Base-by-base conservation (phyloP, 495 filamentous ascomycete species). In the Cercophora newfieldiana region DNA sequence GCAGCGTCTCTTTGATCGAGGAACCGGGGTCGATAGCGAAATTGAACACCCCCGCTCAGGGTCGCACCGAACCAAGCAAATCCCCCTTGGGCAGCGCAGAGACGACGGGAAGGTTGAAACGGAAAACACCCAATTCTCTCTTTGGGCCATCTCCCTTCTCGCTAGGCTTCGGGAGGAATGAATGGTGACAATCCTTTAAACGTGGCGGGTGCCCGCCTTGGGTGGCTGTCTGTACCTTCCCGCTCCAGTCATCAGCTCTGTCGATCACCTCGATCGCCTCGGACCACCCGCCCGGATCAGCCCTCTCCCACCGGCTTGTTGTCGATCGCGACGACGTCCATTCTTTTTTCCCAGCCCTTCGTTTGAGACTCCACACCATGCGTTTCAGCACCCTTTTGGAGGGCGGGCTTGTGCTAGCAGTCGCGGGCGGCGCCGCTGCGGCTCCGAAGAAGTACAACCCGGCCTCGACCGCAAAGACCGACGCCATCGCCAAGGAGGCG, bases 281-380 rank as follows among this genome's bases (percentile, higher is more conserved):
- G 37, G 37, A 44, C 18, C 12, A 16, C 37, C 37, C 12, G 12
- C 37, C 37, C 37, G 4, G 10, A 44, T 14, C 49, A 53, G n/a
- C 49, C 49, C n/a, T n/a, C n/a, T n/a, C n/a, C n/a, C n/a, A n/a
- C n/a, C n/a, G n/a, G n/a, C n/a, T n/a, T 8, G 49, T 53, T 53
- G 49, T 53, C 49, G 49, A 53, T 53, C 49, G 19, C 49, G 49
- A 53, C 49, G n/a, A 53, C 49, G 49, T 53, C 49, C 49, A 3
- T 25, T 53, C 49, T 8, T 53, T 53, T 7, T 14, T 19, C 24
- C 49, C 24, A 22, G 49, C 22, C 49, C 19, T 53, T 53, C 24
- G 19, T 53, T 25, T 21, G 49, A 22, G 2, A 21, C n/a, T 53
- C 22, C 2, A 18, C 19, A 22, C 3, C 7, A 53, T 53, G 49